Evolutionary conservation across 2,329 filamentous ascomycete species (phyloP).

Genomic region (Elsinoe australis): DNA sequence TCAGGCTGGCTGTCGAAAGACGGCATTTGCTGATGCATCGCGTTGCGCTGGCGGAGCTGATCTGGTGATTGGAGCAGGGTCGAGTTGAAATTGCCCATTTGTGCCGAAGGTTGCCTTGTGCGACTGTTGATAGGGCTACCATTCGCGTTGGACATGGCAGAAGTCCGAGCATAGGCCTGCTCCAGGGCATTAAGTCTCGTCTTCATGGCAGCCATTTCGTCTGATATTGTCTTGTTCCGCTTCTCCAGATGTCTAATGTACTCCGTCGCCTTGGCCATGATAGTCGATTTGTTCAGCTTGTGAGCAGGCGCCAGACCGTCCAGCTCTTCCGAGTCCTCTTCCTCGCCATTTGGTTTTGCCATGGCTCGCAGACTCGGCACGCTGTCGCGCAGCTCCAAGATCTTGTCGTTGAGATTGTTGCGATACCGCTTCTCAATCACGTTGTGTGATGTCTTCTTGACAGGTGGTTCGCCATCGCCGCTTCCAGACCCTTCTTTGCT

Average conservation of each 20-base stretch:
- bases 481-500: slow-evolving; percentile 22
- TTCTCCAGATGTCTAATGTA: slow-evolving; percentile 93
- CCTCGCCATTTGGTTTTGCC: slow-evolving; percentile 54
- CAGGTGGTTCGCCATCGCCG: slow-evolving; percentile 42
- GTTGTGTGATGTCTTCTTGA: slow-evolving; percentile 93
- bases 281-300: slow-evolving; percentile 96
- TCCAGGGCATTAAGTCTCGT: slow-evolving; percentile 56
- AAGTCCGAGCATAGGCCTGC: slow-evolving; percentile 56
- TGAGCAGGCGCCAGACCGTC: slow-evolving; percentile 65
- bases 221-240: slow-evolving; percentile 70
- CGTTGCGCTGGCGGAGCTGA: slow-evolving; percentile 10
- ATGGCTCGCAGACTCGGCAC: slow-evolving; percentile 84
- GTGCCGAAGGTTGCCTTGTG: slow-evolving; percentile 22
- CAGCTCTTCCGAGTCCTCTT: slow-evolving; percentile 72
- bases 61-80: slow-evolving; percentile 2
- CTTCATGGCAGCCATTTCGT: slow-evolving; percentile 75
- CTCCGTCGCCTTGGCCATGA: slow-evolving; percentile 89
- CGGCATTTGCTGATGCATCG: slow-evolving; percentile 24
- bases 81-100: slow-evolving; percentile 22
- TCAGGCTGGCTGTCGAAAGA: slow-evolving; percentile 28
- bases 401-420: slow-evolving; percentile 95
- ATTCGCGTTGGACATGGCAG: slow-evolving; percentile 6
- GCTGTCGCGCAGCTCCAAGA: slow-evolving; percentile 81
- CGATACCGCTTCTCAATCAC: slow-evolving; percentile 97
- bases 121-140: slow-evolving; percentile 28